Conservation (phyloP, 441 rosid species). For the Pelargonium cotyledonis region DNA sequence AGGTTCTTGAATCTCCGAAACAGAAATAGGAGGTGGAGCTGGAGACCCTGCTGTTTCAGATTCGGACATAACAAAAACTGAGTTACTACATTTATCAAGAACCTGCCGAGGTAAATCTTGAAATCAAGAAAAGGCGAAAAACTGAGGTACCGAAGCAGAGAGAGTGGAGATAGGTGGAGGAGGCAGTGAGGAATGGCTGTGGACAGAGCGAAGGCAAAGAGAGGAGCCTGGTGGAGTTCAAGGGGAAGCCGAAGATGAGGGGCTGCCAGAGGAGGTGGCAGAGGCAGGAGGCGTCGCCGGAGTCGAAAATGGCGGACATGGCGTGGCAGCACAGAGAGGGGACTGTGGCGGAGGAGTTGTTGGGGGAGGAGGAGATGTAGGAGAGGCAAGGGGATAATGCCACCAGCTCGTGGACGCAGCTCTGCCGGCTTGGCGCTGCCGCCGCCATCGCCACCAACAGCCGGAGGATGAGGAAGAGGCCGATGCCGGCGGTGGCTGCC, state of each 20-base stretch:
- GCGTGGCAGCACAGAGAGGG: slow-evolving; percentile 44
- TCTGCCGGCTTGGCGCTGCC: neutral
- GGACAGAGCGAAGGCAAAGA: slow-evolving; percentile 48
- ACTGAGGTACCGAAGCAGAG: neutral
- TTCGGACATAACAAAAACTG: neutral
- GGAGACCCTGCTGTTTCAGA: neutral
- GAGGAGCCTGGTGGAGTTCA: slow-evolving; percentile 46
- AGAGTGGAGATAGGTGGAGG: neutral
- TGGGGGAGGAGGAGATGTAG: slow-evolving; percentile 55
- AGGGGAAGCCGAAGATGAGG: slow-evolving; percentile 65
- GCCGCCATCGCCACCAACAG: neutral
- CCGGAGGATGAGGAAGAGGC: neutral
- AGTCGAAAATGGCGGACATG: neutral
- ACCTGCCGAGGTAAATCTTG: neutral
- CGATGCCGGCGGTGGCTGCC: too few relatives aligned
- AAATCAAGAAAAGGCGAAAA: neutral
- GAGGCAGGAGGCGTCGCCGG: slow-evolving; percentile 47
- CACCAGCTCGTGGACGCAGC: slow-evolving; percentile 50
- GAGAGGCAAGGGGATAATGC: slow-evolving; percentile 70
- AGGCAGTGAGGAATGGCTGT: neutral
- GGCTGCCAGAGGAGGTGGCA: slow-evolving; percentile 64
- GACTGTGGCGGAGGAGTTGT: slow-evolving; percentile 34
- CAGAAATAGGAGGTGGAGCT: neutral
- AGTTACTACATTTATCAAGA: neutral
- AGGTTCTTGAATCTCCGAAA: neutral